Evolutionary conservation across 2,329 filamentous ascomycete genomes (phyloP).

Genomic region (Cyanodermella asteris): DNA sequence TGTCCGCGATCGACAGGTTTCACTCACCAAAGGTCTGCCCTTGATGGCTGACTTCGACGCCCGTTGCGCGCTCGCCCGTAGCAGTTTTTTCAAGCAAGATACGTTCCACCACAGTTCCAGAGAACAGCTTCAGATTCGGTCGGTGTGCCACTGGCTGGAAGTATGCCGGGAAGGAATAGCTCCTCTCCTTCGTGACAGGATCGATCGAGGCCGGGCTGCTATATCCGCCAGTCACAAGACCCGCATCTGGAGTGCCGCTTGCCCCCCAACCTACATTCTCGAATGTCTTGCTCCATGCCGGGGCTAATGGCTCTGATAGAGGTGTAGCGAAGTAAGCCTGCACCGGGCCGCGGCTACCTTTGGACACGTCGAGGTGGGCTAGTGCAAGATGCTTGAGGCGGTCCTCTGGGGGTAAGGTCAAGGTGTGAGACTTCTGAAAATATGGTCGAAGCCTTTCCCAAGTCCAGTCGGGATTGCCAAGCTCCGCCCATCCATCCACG

Average conservation of each 20-base stretch:
- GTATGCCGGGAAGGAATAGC: constrained; percentile 14
- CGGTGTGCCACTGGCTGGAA: constrained; percentile 12
- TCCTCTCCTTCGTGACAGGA: constrained; percentile 11
- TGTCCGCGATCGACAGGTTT: constrained; percentile 7
- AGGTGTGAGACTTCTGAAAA: constrained; percentile 13
- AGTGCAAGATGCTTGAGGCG: constrained; percentile 8
- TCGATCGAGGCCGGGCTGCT: constrained; percentile 15
- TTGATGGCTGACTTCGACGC: constrained; percentile 20
- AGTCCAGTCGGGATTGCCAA: constrained; percentile 13
- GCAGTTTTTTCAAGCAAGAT: not conserved
- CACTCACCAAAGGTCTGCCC: too few relatives aligned
- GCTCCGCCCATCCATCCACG: constrained; percentile 12
- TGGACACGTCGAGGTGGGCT: constrained; percentile 4
- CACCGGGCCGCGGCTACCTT: too few relatives aligned
- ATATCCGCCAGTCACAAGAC: constrained; percentile 19
- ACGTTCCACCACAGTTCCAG: not conserved
- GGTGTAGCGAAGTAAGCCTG: too few relatives aligned
- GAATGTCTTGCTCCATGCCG: constrained; percentile 27
- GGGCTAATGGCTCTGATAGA: constrained; percentile 12
- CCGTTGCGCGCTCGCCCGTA: constrained; percentile 11
- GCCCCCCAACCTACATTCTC: too few relatives aligned
- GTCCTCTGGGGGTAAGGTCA: constrained; percentile 11
- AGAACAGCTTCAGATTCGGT: constrained; percentile 23
- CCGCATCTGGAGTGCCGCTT: too few relatives aligned
- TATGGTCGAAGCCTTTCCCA: constrained; percentile 11